These are phyloP conservation scores for Colletotrichum euphorbiae DNA, from an alignment of 2,329 filamentous ascomycete genomes.

Conservation along the genomic window DNA sequence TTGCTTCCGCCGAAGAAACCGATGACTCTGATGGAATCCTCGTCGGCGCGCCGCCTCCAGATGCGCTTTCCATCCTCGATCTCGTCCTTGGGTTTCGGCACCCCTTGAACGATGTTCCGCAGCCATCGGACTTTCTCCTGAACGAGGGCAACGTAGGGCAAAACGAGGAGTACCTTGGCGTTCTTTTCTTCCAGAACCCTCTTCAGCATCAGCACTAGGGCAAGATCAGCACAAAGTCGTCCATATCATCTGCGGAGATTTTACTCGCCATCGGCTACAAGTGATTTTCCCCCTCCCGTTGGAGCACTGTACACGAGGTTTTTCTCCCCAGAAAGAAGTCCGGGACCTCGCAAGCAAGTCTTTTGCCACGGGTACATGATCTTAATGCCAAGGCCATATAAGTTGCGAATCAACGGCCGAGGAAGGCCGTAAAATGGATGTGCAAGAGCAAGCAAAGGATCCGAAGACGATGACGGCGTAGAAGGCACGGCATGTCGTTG, in stretches of 20 bases:
- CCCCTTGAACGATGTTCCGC: constrained; percentile 71
- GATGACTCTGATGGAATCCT: constrained; percentile 72
- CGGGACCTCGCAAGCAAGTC: constrained; percentile 75
- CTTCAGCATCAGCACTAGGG: constrained; percentile 76
- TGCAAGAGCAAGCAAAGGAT: constrained; percentile 70
- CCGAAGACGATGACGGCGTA: constrained; percentile 63
- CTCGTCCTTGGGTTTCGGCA: constrained; percentile 57
- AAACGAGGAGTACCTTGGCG: constrained; percentile 77
- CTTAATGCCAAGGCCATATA: constrained; percentile 74
- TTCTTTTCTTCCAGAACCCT: constrained; percentile 71
- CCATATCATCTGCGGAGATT: background rate
- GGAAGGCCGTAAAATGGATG: constrained; percentile 75
- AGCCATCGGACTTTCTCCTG: constrained; percentile 85
- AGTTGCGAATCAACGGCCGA: constrained; percentile 69
- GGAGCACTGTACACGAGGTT: constrained; percentile 85
- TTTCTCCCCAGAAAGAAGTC: constrained; percentile 71
- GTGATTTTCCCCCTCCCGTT: constrained; percentile 81
- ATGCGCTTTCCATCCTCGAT: constrained; percentile 53
- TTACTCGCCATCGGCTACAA: constrained; percentile 70
- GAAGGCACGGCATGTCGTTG: constrained; percentile 64
- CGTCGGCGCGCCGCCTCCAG: constrained; percentile 67
- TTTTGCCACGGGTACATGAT: constrained; percentile 86
- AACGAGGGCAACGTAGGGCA: constrained; percentile 83
- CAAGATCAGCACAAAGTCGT: constrained; percentile 24
- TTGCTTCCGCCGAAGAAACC: constrained; percentile 83